These are phyloP conservation scores for Solanum lycopersicoides DNA, from an alignment of 257 asterid species.

Conservation along the genomic window DNA sequence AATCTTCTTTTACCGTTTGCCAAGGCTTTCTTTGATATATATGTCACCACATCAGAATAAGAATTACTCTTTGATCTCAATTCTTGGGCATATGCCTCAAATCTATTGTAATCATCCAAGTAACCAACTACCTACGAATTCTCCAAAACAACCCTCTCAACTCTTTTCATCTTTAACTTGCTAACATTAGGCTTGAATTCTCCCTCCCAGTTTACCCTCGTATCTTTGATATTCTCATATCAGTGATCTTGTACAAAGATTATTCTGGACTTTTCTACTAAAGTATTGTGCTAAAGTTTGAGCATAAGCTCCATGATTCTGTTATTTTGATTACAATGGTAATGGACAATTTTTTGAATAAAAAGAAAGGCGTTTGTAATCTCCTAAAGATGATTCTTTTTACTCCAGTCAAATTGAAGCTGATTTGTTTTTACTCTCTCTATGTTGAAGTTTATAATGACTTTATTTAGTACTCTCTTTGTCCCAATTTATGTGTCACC, in stretches of 20 bases:
- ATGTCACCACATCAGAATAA: neutral
- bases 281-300: neutral
- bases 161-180: neutral
- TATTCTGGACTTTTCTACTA: neutral
- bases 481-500: no score
- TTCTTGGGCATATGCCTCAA: neutral
- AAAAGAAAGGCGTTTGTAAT: no score
- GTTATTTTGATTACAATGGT: neutral
- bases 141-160: neutral
- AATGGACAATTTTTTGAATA: no score
- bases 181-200: neutral
- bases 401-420: no score
- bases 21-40: neutral
- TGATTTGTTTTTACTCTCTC: no score
- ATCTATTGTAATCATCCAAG: neutral
- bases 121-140: neutral
- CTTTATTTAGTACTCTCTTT: no score
- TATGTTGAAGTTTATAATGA: no score
- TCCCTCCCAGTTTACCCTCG: neutral
- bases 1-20: neutral
- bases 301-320: neutral
- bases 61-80: neutral
- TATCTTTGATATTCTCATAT: neutral
- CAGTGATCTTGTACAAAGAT: neutral
- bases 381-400: no score